Evolutionary conservation across 768 basidiomycete genomes (phyloP).

Genomic region (Favolaschia claudopus): DNA sequence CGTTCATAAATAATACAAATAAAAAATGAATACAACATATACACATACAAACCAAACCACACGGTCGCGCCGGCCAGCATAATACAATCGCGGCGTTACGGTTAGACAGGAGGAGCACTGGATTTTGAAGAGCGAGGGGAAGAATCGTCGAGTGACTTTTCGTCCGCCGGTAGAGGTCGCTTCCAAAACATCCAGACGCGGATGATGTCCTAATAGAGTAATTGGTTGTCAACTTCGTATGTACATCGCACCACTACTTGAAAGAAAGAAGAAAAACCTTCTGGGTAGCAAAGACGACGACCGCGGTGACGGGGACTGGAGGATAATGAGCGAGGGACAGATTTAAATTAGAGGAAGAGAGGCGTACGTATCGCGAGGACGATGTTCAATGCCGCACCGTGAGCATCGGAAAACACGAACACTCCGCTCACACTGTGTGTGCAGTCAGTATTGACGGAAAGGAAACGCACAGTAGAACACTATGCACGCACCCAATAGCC

Average conservation of each 20-base stretch:
- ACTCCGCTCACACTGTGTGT: slow-evolving; percentile 29
- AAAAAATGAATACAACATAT: not conserved
- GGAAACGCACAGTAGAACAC: not conserved
- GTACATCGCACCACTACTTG: not conserved
- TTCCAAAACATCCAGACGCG: slow-evolving; percentile 22
- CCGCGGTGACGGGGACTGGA: slow-evolving; percentile 33
- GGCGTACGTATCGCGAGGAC: slow-evolving; percentile 29
- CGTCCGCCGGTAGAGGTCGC: not conserved
- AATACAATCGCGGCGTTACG: not conserved
- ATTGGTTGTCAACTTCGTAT: not conserved
- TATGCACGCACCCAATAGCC: slow-evolving; percentile 30
- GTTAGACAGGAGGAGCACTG: not conserved
- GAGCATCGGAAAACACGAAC: slow-evolving; percentile 31
- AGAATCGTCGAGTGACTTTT: not conserved
- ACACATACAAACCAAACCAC: not conserved
- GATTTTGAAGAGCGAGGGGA: not conserved
- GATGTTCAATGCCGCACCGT: slow-evolving; percentile 31
- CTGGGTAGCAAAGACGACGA: slow-evolving; percentile 34
- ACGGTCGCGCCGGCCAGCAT: not conserved
- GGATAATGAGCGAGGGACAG: not conserved
- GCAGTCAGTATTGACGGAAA: not conserved
- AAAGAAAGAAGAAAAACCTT: slow-evolving; percentile 13
- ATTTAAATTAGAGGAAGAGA: not conserved
- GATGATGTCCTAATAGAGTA: slow-evolving; percentile 11
- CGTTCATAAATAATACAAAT: not conserved